Evolutionary conservation across 257 asterid genomes (phyloP), one percentile per base, ranked within the genome.

Genomic region (Coffea eugenioides): DNA sequence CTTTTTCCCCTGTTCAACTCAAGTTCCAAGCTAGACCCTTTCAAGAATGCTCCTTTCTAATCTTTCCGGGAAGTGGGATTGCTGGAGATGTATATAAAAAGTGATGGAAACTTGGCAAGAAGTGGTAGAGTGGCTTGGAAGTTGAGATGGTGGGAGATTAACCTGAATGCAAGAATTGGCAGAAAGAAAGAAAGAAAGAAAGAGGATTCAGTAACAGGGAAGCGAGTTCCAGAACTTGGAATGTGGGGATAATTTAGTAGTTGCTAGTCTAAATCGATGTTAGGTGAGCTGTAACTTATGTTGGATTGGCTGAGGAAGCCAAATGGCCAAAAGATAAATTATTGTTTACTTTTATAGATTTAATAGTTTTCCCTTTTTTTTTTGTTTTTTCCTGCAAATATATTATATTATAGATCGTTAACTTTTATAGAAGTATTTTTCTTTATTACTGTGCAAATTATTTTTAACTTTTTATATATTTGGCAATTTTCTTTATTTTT

Each of bases 51-150:
- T 54, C 8, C 18, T 46, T 14, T 25, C 5, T 23, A 23, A 49
- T 48, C 25, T 11, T 9, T 65, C 57, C 67, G 79, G 83, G 66
- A 59, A 39, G 71, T 49, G 36, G 65, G 61, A 36, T 73, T 25
- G 48, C 31, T 67, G 65, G 10, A 41, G 36, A 52, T 71, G 46
- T 79, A 31, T 73, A n/a, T 36, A 6, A n/a, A 68, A 39, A n/a
- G 43, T 7, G 66, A 18, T 43, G 73, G 8, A 75, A 80, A 31
- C 73, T 52, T 52, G 43, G 74, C 21, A 61, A 70, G 13, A 16
- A 8, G 75, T 23, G 88, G 67, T 81, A 59, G 91, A 86, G 91
- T 92, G 83, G 84, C 88, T 83, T 86, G 76, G 82, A 86, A 86
- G 88, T 51, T 77, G 83, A 68, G 83, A 31, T 20, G 84, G 76